Base-by-base conservation (phyloP, 139 green algal genomes). In the Chlamydomonas urium region DNA sequence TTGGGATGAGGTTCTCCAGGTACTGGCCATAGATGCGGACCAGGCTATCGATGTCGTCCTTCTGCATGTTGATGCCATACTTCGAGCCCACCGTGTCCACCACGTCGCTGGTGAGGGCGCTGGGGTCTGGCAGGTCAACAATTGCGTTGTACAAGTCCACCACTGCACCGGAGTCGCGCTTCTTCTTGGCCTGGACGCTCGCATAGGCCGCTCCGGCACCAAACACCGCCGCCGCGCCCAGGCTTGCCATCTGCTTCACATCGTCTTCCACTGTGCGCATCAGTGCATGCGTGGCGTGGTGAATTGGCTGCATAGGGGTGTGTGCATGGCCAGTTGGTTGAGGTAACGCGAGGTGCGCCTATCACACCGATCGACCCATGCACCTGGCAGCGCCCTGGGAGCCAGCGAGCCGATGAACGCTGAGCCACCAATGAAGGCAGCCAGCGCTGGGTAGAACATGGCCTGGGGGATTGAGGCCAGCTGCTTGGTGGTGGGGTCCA, bases 1-100 rank as follows among this genome's bases (percentile, higher is more conserved):
- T 57, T 6, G 93, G 93, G 37, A 98, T 88, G n/a, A 91, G 71
- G 29, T 47, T 80, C 73, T 92, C 88, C 69, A 99, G 75, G 84
- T 90, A 98, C 65, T 85, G 82, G 37, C 90, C 87, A 48, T 97
- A 97, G 10, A 96, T 67, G 50, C 23, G 19, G 36, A 35, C 3
- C 63, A 70, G 21, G 5, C 35, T 67, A n/a, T 75, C 59, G 34
- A 80, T 58, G 50, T 79, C 65, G 29, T 80, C 74, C 42, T 77
- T 80, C 42, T 78, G 65, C 50, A 89, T 74, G 48, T 85, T 83
- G 34, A 96, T 75, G 75, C 90, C 92, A 65, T 91, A 96, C 63
- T 85, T 83, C 34, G 66, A 23, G 48, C 85, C 88, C n/a, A 97
- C 75, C 6, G 70, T 75, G 10, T 77, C 48, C 26, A 90, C 79